Evolutionary conservation across 768 basidiomycete species (phyloP), one percentile per base, ranked within the genome.

Genomic region (Crassisporium funariophilum): DNA sequence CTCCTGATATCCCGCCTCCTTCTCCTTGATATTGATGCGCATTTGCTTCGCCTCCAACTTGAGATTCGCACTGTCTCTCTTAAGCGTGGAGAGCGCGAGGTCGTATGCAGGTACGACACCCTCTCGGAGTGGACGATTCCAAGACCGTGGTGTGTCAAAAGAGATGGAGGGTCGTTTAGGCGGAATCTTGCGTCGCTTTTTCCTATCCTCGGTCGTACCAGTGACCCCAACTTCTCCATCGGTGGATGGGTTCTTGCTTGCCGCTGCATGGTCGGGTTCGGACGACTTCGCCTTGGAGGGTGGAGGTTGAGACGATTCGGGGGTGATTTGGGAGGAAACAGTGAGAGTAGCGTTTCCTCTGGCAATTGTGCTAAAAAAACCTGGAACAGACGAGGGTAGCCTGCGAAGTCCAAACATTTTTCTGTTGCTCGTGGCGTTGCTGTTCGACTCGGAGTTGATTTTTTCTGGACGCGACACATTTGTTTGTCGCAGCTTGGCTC

Each of bases 71-170:
- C 84, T 79, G 69, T 97, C 91, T 12, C 65, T 59, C 22, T 74
- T 71, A 46, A 98, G 79, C 54, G 84, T 73, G 49, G 79, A 73
- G 35, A 98, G 68, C 1, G 95, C 93, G 44, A 87, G 78, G 68
- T 98, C 95, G 58, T 92, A 97, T 4, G 83, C 87, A 2, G 86
- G 86, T 20, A 91, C 65, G 6, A 83, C 76, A 5, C 86, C 86
- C 16, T 64, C 62, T 10, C 72, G 75, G 4, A 91, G 63, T 4
- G 88, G 84, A 12, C 78, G 58, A 38, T 79, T 81, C 85, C 86
- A 91, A 64, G 78, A 63, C 17, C 80, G 72, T 2, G 83, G 84
- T 1, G 66, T 67, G 34, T 69, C 67, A 7, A 75, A 59, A 17
- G 76, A 77, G 39, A 86, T 84, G 11, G 63, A 50, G 4, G 86